Evolutionary conservation across 2,329 filamentous ascomycete species (phyloP), one percentile per base, ranked within the genome.

Genomic region (Periconia macrospinosa): DNA sequence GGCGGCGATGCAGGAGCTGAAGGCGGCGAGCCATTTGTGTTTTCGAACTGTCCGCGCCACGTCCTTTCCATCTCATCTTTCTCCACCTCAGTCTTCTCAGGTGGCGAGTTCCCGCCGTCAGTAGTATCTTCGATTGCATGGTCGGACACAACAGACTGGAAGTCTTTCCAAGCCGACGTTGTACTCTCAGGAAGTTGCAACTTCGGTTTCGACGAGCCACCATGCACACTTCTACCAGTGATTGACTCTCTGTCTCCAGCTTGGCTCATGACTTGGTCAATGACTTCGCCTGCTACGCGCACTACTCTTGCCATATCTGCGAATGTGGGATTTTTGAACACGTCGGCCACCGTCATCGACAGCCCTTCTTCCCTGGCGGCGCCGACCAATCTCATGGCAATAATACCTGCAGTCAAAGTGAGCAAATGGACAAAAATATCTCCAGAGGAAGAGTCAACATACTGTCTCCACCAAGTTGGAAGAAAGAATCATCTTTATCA

Each of bases 241-340:
- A 58, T 50, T 27, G 54, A 52, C 6, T 60, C 57, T 17, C 59
- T 60, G 1, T 63, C 67, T 3, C 68, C 67, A 20, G 63, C 65
- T 44, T 67, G 61, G 23, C 66, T 69, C 64, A 70, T 70, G 41
- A 71, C 66, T 55, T 71, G 66, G 41, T 71, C 68, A 30, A 71
- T 69, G 19, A 71, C 67, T 47, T 70, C 68, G 5, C 68, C 68
- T 20, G 68, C 68, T 11, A 70, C 66, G 18, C 67, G 66, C 18
- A 71, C 68, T 58, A 67, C 67, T 41, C 65, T 61, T 18, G 68
- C 59, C 67, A 71, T 69, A 33, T 72, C 68, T 5, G 65, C 60
- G 40, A 72, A 70, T 5, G 63, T 70, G 1, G 68, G 67, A 43
- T 71, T 69, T 45, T 66, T 68, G 58, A 72, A 70, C 18, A 71